Evolutionary conservation across 352 stramenopile genomes (phyloP).

Genomic region (Globisporangium middletonii): DNA sequence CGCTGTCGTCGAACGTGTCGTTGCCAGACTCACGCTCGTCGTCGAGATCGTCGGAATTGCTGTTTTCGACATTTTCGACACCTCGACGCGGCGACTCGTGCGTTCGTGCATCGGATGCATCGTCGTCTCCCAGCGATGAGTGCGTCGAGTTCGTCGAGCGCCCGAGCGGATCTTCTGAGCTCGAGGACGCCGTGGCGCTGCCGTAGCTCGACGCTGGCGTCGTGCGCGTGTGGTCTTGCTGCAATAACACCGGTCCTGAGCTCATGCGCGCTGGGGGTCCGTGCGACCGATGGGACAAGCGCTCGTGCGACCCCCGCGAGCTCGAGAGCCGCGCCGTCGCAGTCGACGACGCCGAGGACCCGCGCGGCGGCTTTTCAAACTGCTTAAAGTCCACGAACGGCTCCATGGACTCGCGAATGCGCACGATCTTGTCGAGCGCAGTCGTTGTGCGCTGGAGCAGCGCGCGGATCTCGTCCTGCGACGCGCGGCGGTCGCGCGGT

Average conservation of each 20-base stretch:
- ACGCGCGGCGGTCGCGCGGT: slow-evolving; percentile 31
- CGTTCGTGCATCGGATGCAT: slow-evolving; percentile 12
- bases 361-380: slow-evolving; percentile 45
- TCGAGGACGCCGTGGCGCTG: slow-evolving; percentile 40
- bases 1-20: slow-evolving; percentile 23
- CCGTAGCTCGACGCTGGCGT: slow-evolving; percentile 46
- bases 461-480: slow-evolving; percentile 70
- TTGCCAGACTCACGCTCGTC: slow-evolving; percentile 22
- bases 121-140: slow-evolving; percentile 34
- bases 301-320: background rate
- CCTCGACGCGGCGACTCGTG: background rate
- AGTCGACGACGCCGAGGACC: slow-evolving; percentile 16
- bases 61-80: slow-evolving; percentile 25
- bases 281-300: background rate
- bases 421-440: slow-evolving; percentile 78
- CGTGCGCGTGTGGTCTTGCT: slow-evolving; percentile 14
- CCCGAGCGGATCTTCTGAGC: slow-evolving; percentile 28
- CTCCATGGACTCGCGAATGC: slow-evolving; percentile 82
- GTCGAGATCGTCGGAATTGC: slow-evolving; percentile 22
- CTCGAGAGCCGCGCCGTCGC: slow-evolving; percentile 13
- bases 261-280: slow-evolving; percentile 8
- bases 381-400: slow-evolving; percentile 75
- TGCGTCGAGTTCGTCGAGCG: slow-evolving; percentile 43
- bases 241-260: slow-evolving; percentile 8
- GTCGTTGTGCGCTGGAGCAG: slow-evolving; percentile 58